phyloP scores from a whole-genome alignment of 768 basidiomycete species.

The Piloderma croceum region DNA sequence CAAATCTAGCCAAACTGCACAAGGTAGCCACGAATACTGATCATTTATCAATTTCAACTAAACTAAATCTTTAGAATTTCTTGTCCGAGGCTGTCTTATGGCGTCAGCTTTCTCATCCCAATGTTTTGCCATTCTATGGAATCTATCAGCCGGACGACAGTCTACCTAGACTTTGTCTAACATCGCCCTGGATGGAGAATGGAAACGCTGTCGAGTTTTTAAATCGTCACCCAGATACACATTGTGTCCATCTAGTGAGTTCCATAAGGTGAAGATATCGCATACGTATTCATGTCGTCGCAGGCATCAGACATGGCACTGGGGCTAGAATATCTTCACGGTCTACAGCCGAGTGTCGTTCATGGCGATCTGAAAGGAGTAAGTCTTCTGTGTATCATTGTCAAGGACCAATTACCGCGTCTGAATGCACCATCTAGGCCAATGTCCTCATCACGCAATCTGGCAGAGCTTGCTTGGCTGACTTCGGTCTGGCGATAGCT shows the following conservation, averaged over 20 bases:
- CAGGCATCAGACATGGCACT: conserved; percentile 14
- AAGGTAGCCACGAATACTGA: conserved; percentile 3
- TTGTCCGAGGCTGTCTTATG: too few relatives aligned
- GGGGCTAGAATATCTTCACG: conserved; percentile 15
- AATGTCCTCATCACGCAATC: conserved; percentile 1
- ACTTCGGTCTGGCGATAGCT: conserved; percentile 3
- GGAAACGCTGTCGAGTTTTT: conserved; percentile 1
- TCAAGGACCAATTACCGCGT: too few relatives aligned
- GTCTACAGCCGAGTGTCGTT: conserved; percentile 16
- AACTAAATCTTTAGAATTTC: conserved; percentile 9
- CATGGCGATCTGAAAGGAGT: conserved; percentile 37
- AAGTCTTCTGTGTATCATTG: conserved; percentile 8
- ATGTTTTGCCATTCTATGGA: too few relatives aligned
- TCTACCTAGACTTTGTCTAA: background rate
- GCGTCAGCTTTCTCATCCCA: too few relatives aligned
- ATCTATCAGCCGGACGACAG: background rate
- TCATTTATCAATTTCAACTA: background rate
- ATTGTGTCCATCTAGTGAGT: too few relatives aligned
- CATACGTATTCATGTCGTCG: too few relatives aligned
- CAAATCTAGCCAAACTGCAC: conserved; percentile 3
- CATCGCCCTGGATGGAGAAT: too few relatives aligned
- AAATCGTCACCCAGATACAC: too few relatives aligned
- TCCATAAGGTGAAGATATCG: too few relatives aligned
- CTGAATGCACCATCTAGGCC: conserved; percentile 2
- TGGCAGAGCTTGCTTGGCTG: conserved; percentile 2